Base-by-base conservation (phyloP, 2,329 filamentous ascomycete species). In the Akanthomyces uredinophilus region DNA sequence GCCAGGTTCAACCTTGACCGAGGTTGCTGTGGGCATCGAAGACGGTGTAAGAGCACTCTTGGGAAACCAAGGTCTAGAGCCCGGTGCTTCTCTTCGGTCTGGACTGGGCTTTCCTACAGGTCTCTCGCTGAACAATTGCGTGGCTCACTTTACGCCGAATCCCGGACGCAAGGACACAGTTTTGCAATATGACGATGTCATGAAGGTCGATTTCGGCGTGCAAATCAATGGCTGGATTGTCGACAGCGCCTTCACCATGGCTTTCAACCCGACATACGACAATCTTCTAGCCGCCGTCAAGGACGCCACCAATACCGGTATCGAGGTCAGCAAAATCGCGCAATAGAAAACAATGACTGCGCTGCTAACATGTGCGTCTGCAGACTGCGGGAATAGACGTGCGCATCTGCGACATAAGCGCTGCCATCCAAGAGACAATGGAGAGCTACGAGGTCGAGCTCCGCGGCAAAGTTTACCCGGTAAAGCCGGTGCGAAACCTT, bases 391-490 rank as follows among this genome's bases (percentile, higher is more conserved):
- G 92, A 64, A 95, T 96, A 68, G 92, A 96, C 70, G 91, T 92
- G 39, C 87, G 92, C 57, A 87, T 96, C 72, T 87, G 88, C 65
- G 91, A 95, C 65, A 88, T 96, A 64, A 90, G 91, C 63, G 89
- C 84, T 3, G 84, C 83, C 1, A 93, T 96, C 65, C 91, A 96
- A 74, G 91, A 96, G 74, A 83, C 87, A 47, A 96, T 96, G 91
- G 91, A 96, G 76, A 92, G 89, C 75, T 94, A 95, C 74, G 91
- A 96, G 75, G 84, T 92, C 57, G 90, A 93, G 73, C 85, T 95
- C 65, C 83, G 86, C 70, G 90, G 91, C 61, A 87, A 84, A 53
- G 89, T 84, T n/a, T 84, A 89, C 69, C 90, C 89, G 0, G 83
- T 95, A 69, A 94, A 94, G 76, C 81, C 87, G 57, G 92, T 96